Percentiles rank a stretch among this genome's conserved stretches.
Conservation (phyloP, 2,329 filamentous ascomycete species). For the Drechslerella coelobrocha region DNA sequence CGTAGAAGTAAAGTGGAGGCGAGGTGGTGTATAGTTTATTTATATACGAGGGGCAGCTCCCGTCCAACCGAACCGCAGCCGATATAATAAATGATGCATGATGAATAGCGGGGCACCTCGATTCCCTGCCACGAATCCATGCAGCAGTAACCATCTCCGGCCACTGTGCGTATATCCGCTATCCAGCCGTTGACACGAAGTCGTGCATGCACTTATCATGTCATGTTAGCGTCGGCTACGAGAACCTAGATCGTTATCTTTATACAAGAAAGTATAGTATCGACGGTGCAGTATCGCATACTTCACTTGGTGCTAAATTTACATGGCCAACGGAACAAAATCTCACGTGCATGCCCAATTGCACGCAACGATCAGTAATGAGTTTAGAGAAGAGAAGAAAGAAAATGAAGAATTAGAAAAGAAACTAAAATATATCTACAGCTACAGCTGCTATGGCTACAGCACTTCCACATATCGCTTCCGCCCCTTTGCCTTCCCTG, state of each 20-base stretch:
- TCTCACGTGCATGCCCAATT: too few species aligned
- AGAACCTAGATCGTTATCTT: too few species aligned
- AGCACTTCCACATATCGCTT: conserved; percentile 96
- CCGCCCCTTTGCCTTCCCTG: conserved; percentile 78
- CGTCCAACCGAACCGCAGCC: too few species aligned
- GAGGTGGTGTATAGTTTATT: neutral
- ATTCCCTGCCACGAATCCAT: neutral
- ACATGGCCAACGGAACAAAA: too few species aligned
- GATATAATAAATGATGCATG: too few species aligned
- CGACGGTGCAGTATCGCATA: too few species aligned
- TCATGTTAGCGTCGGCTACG: too few species aligned
- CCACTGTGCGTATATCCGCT: neutral
- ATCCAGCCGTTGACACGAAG: neutral
- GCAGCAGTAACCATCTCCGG: neutral
- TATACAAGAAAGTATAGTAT: too few species aligned
- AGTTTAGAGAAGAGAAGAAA: neutral
- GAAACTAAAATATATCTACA: neutral
- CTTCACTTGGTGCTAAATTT: too few species aligned
- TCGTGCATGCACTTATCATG: neutral
- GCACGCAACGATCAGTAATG: neutral
- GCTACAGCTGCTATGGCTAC: conserved; percentile 59
- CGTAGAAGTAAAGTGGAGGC: neutral
- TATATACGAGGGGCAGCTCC: too few species aligned
- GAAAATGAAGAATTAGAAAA: conserved; percentile 7
- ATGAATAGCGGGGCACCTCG: neutral